A percentile compares a stretch with the other conserved stretches of the same genome.
Evolutionary conservation across 441 rosid species (phyloP).

Genomic region (Populus tomentosa): DNA sequence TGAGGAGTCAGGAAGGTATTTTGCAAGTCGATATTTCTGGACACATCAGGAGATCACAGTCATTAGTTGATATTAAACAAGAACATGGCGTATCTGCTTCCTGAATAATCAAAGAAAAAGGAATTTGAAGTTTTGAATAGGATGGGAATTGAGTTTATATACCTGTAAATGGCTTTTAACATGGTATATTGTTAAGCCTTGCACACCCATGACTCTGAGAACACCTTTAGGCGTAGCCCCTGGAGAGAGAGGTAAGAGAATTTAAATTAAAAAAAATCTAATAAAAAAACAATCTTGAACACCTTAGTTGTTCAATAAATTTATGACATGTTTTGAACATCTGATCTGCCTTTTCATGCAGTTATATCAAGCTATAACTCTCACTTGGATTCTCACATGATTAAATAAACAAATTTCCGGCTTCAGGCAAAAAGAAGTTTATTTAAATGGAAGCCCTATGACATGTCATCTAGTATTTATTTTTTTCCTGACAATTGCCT

Average conservation of each 20-base stretch:
- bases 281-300: neutral
- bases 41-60: slow-evolving; percentile 21
- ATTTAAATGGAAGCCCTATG: neutral
- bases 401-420: neutral
- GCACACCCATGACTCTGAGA: slow-evolving; percentile 97
- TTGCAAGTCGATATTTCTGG: slow-evolving; percentile 98
- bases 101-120: neutral
- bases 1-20: slow-evolving; percentile 92
- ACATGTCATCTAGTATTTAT: neutral
- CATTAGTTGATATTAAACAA: slow-evolving; percentile 8
- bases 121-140: neutral
- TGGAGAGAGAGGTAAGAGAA: slow-evolving; percentile 21
- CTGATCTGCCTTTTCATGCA: neutral
- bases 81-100: neutral
- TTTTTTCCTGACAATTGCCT: neutral
- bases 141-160: slow-evolving; percentile 8
- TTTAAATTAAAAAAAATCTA: neutral
- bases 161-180: slow-evolving; percentile 99
- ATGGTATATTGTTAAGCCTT: slow-evolving; percentile 93
- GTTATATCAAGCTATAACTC: neutral
- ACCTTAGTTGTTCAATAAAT: neutral
- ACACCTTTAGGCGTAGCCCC: slow-evolving; percentile 99
- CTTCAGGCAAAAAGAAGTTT: neutral
- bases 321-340: neutral
- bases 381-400: neutral